These are phyloP conservation scores for Ilyonectria destructans DNA, from an alignment of 2,329 filamentous ascomycete genomes.

Conservation along the genomic window DNA sequence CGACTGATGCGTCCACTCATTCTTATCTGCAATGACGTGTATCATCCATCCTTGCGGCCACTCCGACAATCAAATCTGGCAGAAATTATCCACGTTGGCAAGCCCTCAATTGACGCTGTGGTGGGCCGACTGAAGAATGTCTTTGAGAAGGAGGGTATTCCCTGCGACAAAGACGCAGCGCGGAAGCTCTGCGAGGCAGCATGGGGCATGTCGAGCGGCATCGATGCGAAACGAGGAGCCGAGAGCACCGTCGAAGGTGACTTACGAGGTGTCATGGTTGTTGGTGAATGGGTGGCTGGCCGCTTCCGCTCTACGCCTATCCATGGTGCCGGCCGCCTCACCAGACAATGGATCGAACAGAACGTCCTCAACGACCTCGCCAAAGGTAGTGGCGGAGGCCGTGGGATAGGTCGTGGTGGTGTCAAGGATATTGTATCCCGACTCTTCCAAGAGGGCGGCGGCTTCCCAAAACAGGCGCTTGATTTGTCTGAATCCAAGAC, in stretches of 20 bases:
- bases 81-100: conserved; percentile 93
- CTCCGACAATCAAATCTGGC: conserved; percentile 88
- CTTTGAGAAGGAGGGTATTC: conserved; percentile 91
- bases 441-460: conserved; percentile 85
- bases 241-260: conserved; percentile 81
- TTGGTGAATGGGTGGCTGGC: conserved; percentile 88
- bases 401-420: conserved; percentile 81
- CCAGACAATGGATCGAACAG: conserved; percentile 83
- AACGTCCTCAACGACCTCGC: conserved; percentile 79
- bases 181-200: conserved; percentile 87
- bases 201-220: conserved; percentile 84
- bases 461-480: conserved; percentile 76
- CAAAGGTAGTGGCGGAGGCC: conserved; percentile 79
- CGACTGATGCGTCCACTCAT: conserved; percentile 90
- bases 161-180: conserved; percentile 90
- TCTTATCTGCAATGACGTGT: conserved; percentile 97
- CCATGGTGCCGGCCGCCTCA: conserved; percentile 67
- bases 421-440: conserved; percentile 83
- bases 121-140: conserved; percentile 85
- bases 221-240: conserved; percentile 78
- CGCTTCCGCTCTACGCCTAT: conserved; percentile 71
- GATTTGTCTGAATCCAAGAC: conserved; percentile 60
- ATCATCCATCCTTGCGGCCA: conserved; percentile 89
- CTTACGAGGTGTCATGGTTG: conserved; percentile 87
- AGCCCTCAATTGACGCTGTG: conserved; percentile 89